A percentile compares a stretch with the other conserved stretches of the same genome.
Evolutionary conservation across 805 yeast species (phyloP).

Genomic region (Wickerhamomyces silvicola): DNA sequence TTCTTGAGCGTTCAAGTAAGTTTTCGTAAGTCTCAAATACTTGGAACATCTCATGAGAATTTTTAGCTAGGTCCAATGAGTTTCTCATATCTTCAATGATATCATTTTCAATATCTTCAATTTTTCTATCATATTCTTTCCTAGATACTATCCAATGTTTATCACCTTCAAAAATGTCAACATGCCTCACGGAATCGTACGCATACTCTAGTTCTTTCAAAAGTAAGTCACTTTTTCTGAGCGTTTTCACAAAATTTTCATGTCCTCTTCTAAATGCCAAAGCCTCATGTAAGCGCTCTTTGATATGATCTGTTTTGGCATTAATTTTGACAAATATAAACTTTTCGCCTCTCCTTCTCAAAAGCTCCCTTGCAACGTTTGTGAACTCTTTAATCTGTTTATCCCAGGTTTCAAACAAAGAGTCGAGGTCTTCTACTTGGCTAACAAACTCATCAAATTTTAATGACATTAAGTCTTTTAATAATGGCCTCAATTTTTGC

Average conservation of each 20-base stretch:
- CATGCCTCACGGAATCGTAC: slow-evolving; percentile 31
- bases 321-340: slow-evolving; percentile 58
- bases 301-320: slow-evolving; percentile 34
- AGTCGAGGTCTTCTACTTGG: slow-evolving; percentile 23
- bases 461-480: slow-evolving; percentile 40
- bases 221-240: slow-evolving; percentile 17
- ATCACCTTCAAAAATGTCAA: slow-evolving; percentile 33
- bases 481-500: slow-evolving; percentile 32
- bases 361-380: slow-evolving; percentile 62
- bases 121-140: slow-evolving; percentile 34
- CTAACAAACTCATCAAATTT: slow-evolving; percentile 33
- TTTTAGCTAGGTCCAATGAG: slow-evolving; percentile 31
- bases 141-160: slow-evolving; percentile 38
- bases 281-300: slow-evolving; percentile 38
- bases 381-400: slow-evolving; percentile 55
- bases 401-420: slow-evolving; percentile 48
- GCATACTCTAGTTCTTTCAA: slow-evolving; percentile 32
- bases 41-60: slow-evolving; percentile 44
- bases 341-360: slow-evolving; percentile 67
- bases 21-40: slow-evolving; percentile 43
- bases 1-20: slow-evolving; percentile 44
- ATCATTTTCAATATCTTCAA: slow-evolving; percentile 38
- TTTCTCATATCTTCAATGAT: slow-evolving; percentile 35
- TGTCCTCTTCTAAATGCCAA: slow-evolving; percentile 46
- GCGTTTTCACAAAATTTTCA: slow-evolving; percentile 36